phyloP scores from a whole-genome alignment of 75 land plant species.

The Gnetum montanum region DNA sequence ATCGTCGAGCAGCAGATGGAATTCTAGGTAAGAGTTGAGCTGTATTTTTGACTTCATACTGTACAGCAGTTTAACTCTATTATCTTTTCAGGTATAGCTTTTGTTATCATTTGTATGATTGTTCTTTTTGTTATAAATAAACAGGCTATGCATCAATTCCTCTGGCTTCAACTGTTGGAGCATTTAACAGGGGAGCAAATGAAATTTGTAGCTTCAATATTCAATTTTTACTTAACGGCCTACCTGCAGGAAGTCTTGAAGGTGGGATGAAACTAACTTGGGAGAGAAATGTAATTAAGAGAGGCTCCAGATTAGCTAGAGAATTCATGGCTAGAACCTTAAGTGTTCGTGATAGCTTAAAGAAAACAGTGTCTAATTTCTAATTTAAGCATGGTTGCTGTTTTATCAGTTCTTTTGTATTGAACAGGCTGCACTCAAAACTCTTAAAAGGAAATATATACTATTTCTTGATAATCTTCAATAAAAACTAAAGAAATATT shows the following conservation, averaged over 20 bases:
- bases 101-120: too few relatives aligned
- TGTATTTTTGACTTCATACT: background rate
- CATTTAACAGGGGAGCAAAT: constrained; percentile 26
- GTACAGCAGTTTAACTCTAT: background rate
- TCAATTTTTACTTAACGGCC: constrained; percentile 26
- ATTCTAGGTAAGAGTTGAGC: constrained; percentile 15
- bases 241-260: constrained; percentile 44
- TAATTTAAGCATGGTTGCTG: too few relatives aligned
- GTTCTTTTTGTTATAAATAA: too few relatives aligned
- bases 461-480: too few relatives aligned
- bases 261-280: constrained; percentile 43
- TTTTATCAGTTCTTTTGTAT: too few relatives aligned
- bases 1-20: constrained; percentile 16
- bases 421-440: too few relatives aligned
- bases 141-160: constrained; percentile 38
- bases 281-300: constrained; percentile 41
- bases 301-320: constrained; percentile 9
- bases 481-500: too few relatives aligned
- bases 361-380: constrained; percentile 7
- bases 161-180: constrained; percentile 23
- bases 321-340: constrained; percentile 15
- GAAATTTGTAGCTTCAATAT: constrained; percentile 20
- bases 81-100: too few relatives aligned
- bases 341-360: constrained; percentile 13
- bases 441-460: too few relatives aligned